phyloP scores from a whole-genome alignment of 352 stramenopile genomes.

The Bremia lactucae region DNA sequence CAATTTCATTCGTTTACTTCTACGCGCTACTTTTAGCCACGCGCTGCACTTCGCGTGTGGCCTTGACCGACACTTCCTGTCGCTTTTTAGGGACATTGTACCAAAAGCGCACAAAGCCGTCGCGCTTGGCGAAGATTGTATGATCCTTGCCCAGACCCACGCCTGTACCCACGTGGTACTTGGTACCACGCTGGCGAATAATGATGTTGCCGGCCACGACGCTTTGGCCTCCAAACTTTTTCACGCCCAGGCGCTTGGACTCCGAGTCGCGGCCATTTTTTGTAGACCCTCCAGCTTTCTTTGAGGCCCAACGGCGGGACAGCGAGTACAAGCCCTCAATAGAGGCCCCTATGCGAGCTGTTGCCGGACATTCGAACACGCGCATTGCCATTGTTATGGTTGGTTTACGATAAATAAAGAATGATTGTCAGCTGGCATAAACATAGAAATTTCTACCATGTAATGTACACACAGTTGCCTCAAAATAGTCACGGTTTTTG shows the following conservation, averaged over 20 bases:
- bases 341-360: conserved; percentile 12
- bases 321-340: conserved; percentile 38
- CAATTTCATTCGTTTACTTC: too few relatives aligned
- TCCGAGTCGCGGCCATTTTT: conserved; percentile 96
- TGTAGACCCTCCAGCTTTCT: conserved; percentile 95
- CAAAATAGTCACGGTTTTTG: too few relatives aligned
- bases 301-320: conserved; percentile 81
- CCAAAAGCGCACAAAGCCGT: conserved; percentile 88
- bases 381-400: conserved; percentile 69
- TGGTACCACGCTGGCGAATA: conserved; percentile 94
- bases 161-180: conserved; percentile 90
- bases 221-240: conserved; percentile 88
- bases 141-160: conserved; percentile 92
- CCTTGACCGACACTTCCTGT: conserved; percentile 81
- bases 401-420: not conserved
- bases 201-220: conserved; percentile 95
- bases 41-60: conserved; percentile 45
- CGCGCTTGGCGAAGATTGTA: conserved; percentile 85
- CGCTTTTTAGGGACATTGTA: conserved; percentile 80
- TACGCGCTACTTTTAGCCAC: conserved; percentile 17
- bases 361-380: conserved; percentile 36
- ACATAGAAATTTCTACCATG: too few relatives aligned
- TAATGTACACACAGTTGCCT: too few relatives aligned
- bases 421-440: conserved; percentile 1
- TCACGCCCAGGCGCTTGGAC: conserved; percentile 94